These are phyloP conservation scores for Ustilago cynodontis DNA, from an alignment of 1,284 basidiomycete genomes.

Conservation along the genomic window DNA sequence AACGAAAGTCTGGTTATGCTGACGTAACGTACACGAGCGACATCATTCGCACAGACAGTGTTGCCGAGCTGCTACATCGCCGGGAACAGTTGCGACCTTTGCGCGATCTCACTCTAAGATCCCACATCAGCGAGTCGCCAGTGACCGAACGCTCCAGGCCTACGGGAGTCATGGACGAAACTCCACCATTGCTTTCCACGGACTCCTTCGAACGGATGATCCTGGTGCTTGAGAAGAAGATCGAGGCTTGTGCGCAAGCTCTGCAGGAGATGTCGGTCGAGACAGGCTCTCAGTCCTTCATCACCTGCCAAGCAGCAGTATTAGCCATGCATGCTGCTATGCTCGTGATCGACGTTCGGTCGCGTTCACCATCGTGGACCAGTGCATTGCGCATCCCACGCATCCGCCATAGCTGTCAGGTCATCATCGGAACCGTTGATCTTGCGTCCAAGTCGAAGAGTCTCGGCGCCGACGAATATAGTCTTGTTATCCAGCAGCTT, in stretches of 20 bases:
- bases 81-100: conserved; percentile 15
- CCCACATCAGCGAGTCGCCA: not conserved
- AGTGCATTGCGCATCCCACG: not conserved
- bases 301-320: conserved; percentile 6
- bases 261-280: conserved; percentile 3
- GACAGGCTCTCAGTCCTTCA: not conserved
- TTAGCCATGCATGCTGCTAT: conserved; percentile 20
- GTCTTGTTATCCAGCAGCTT: conserved; percentile 27
- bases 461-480: not conserved
- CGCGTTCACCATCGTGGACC: not conserved
- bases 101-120: conserved; percentile 16
- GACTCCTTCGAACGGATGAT: conserved; percentile 23
- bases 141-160: not conserved
- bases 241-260: conserved; percentile 16
- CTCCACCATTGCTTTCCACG: conserved; percentile 11
- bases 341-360: conserved; percentile 17
- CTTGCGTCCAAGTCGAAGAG: not conserved
- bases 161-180: not conserved
- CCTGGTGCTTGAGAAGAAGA: conserved; percentile 25
- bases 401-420: conserved; percentile 16
- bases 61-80: conserved; percentile 20
- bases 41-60: not conserved
- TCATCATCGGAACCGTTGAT: conserved; percentile 18
- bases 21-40: not conserved
- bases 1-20: not conserved